Conservation (phyloP, 2,329 filamentous ascomycete species). For the Thyridium curvatum region DNA sequence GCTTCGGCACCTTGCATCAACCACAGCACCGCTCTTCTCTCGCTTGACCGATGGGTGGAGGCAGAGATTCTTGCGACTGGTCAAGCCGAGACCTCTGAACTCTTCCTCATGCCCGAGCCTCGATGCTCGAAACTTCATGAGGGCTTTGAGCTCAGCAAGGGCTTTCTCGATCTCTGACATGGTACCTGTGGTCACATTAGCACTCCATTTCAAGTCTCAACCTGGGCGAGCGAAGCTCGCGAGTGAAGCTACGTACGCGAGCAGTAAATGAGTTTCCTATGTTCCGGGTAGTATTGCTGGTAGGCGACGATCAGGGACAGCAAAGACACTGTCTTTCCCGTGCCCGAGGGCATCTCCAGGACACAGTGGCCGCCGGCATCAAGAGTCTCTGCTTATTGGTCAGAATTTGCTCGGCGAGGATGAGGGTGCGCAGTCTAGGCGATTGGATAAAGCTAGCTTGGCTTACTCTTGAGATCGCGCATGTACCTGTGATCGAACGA, state of each 20-base stretch:
- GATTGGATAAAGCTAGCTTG: no score
- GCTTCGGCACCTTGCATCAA: conserved; percentile 93
- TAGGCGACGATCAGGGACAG: conserved; percentile 95
- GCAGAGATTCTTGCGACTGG: conserved; percentile 95
- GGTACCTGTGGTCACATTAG: conserved; percentile 47
- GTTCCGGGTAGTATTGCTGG: conserved; percentile 87
- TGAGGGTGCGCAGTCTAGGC: no score
- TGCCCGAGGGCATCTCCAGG: conserved; percentile 97
- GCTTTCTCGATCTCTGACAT: conserved; percentile 99
- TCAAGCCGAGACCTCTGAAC: conserved; percentile 85
- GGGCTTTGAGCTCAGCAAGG: conserved; percentile 76
- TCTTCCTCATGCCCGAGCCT: conserved; percentile 89
- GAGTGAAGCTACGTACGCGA: conserved; percentile 62
- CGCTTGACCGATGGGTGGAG: conserved; percentile 92
- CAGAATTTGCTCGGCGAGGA: no score
- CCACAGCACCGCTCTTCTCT: conserved; percentile 90
- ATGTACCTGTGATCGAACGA: conserved; percentile 30
- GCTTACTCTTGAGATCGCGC: conserved; percentile 49
- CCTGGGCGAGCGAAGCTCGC: no score
- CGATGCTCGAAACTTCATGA: conserved; percentile 92
- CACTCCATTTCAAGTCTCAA: not conserved
- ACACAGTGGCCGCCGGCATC: conserved; percentile 95
- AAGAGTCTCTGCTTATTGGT: conserved; percentile 54
- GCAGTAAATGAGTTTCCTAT: conserved; percentile 96
- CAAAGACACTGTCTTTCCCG: conserved; percentile 93